Evolutionary conservation across 441 rosid species (phyloP).

Genomic region (Francoa sonchifolia): DNA sequence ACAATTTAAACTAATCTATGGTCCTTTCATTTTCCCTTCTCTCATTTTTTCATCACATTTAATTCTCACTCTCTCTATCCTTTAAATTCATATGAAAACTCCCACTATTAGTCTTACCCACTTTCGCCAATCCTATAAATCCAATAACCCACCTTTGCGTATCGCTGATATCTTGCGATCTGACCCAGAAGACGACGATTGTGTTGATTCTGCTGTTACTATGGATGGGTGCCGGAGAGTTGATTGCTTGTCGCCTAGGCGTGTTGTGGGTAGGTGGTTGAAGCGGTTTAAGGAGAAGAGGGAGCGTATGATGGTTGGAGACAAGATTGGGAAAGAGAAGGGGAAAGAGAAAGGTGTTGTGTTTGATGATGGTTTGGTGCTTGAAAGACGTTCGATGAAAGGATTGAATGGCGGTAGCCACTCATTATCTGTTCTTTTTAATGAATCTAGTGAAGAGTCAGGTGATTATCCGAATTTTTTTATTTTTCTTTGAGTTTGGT

Average conservation of each 20-base stretch:
- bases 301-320: conserved; percentile 2
- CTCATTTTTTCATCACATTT: conserved; percentile 8
- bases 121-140: not conserved
- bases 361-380: not conserved
- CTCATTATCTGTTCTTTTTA: no score
- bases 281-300: not conserved
- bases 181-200: conserved; percentile 10
- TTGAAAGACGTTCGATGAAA: conserved; percentile 9
- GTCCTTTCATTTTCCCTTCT: not conserved
- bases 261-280: not conserved
- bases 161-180: conserved; percentile 18
- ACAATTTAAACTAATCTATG: no score
- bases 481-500: no score
- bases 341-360: not conserved
- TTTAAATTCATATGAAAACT: no score
- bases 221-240: no score
- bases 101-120: no score
- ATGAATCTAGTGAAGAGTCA: not conserved
- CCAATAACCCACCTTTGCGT: conserved; percentile 10
- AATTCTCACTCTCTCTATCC: conserved; percentile 2
- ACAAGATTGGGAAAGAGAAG: conserved; percentile 1
- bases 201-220: no score
- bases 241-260: not conserved
- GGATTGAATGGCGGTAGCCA: conserved; percentile 3
- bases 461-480: not conserved